Evolutionary conservation across 139 green algal genomes (phyloP).

Genomic region (Chlamydomonas incerta): DNA sequence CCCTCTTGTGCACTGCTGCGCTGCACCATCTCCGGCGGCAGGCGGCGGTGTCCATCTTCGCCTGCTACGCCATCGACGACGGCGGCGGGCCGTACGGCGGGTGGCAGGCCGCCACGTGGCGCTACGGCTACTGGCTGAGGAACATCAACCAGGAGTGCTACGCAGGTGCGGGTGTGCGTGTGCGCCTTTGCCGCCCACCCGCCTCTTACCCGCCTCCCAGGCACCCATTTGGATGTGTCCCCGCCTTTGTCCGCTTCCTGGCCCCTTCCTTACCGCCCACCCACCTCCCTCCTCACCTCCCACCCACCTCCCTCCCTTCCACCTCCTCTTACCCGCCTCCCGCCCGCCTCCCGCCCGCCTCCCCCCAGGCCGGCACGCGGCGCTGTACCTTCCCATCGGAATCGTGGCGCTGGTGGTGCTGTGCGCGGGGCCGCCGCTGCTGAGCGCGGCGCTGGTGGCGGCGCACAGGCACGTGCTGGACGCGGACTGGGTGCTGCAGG

Average conservation of each 20-base stretch:
- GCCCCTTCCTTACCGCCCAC: too few relatives aligned
- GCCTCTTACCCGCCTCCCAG: too few relatives aligned
- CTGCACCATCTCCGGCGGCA: too few relatives aligned
- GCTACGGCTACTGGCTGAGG: constrained; percentile 16
- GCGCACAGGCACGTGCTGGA: not conserved
- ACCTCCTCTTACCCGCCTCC: not conserved
- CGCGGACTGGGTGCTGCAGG: not conserved
- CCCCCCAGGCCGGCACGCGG: not conserved
- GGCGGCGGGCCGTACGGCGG: not conserved
- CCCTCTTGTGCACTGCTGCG: too few relatives aligned
- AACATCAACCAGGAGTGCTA: constrained; percentile 36
- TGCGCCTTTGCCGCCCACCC: too few relatives aligned
- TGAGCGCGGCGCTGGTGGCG: not conserved
- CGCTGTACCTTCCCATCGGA: constrained; percentile 22
- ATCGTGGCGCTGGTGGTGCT: not conserved
- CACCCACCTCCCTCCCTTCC: too few relatives aligned
- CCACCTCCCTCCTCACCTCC: too few relatives aligned
- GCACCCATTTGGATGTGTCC: not conserved
- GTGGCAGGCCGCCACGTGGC: not conserved
- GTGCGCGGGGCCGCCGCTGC: constrained; percentile 4
- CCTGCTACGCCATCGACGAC: constrained; percentile 25
- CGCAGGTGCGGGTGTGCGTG: not conserved
- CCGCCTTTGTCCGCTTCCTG: too few relatives aligned
- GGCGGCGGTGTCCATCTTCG: not conserved
- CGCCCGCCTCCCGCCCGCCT: too few relatives aligned